Evolutionary conservation across 768 basidiomycete genomes (phyloP).

Genomic region (Termitomyces sp.): DNA sequence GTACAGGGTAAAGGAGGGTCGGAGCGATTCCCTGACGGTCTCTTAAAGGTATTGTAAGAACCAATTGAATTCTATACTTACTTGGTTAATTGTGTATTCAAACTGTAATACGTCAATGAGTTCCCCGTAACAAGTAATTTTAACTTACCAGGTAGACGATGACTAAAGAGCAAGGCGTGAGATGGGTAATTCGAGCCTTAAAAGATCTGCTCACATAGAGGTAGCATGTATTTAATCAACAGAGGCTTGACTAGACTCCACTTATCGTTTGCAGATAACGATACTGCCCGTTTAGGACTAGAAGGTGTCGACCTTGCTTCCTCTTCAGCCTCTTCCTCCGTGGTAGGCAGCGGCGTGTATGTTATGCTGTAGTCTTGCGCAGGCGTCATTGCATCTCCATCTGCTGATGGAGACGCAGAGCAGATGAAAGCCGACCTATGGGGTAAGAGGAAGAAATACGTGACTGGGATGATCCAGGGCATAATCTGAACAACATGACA

Average conservation of each 20-base stretch:
- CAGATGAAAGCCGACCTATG: constrained; percentile 43
- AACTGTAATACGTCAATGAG: constrained; percentile 39
- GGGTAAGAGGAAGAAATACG: constrained; percentile 78
- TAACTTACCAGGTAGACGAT: constrained; percentile 40
- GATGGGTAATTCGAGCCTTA: background rate
- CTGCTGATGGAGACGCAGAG: constrained; percentile 26
- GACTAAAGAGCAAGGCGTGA: constrained; percentile 19
- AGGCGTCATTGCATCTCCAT: constrained; percentile 32
- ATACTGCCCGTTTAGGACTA: constrained; percentile 36
- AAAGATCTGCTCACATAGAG: constrained; percentile 60
- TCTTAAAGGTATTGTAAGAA: background rate
- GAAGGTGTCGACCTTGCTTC: constrained; percentile 29
- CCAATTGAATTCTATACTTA: constrained; percentile 15
- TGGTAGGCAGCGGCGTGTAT: constrained; percentile 38
- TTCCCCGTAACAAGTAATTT: background rate
- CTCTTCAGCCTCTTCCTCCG: constrained; percentile 35
- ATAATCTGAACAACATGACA: constrained; percentile 54
- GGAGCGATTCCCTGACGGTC: constrained; percentile 75
- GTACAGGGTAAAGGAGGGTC: constrained; percentile 84
- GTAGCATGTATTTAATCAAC: constrained; percentile 84
- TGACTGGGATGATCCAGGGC: constrained; percentile 73
- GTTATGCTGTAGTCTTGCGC: constrained; percentile 21
- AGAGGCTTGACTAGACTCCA: constrained; percentile 77
- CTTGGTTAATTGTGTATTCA: constrained; percentile 91
- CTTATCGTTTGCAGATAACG: constrained; percentile 71